phyloP scores from a whole-genome alignment of 2,329 filamentous ascomycete species.

The Cladosporium halotolerans region DNA sequence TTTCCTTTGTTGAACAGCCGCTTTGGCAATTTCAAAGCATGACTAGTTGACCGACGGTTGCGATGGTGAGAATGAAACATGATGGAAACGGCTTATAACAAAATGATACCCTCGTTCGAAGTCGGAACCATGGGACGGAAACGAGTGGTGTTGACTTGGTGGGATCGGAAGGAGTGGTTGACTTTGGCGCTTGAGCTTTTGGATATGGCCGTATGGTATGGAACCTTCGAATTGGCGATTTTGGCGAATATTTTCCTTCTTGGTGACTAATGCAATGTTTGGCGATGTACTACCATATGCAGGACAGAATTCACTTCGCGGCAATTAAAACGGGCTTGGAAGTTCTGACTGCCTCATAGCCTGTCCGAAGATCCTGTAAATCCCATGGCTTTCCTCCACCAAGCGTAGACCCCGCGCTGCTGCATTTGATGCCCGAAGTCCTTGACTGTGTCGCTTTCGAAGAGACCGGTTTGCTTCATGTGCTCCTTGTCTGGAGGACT shows the following conservation, averaged over 20 bases:
- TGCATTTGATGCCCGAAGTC: constrained; percentile 61
- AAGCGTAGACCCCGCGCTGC: constrained; percentile 50
- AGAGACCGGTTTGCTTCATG: constrained; percentile 29
- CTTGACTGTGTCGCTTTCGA: constrained; percentile 58
- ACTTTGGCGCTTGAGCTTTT: too few relatives aligned
- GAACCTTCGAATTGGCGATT: too few relatives aligned
- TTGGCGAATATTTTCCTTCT: too few relatives aligned
- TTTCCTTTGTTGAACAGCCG: too few relatives aligned
- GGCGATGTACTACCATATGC: too few relatives aligned
- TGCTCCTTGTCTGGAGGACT: background rate
- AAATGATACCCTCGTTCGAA: constrained; percentile 3
- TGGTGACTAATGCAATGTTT: too few relatives aligned
- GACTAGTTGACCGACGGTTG: too few relatives aligned
- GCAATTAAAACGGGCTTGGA: too few relatives aligned
- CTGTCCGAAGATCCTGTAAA: constrained; percentile 26
- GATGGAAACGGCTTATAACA: background rate
- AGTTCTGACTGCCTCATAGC: background rate
- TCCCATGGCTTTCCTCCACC: constrained; percentile 67
- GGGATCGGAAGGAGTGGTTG: background rate
- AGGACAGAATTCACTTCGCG: too few relatives aligned
- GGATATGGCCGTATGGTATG: background rate
- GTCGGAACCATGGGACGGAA: background rate
- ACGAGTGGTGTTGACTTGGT: background rate
- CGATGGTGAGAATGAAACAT: too few relatives aligned
- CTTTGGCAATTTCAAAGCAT: too few relatives aligned